phyloP scores from a whole-genome alignment of 352 stramenopile species.

The Phytophthora lateralis region DNA sequence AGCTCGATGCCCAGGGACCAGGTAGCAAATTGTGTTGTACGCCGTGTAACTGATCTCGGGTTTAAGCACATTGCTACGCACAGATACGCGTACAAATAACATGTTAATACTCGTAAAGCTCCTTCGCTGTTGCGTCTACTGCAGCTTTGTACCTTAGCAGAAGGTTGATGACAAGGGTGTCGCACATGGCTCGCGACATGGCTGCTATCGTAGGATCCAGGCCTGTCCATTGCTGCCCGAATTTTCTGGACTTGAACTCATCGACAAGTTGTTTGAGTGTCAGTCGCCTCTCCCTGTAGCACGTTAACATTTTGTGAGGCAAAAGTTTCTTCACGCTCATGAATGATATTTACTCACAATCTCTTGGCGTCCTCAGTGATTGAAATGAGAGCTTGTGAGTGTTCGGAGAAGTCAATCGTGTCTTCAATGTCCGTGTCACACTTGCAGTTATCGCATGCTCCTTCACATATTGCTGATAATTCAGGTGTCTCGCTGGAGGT shows the following conservation, averaged over 20 bases:
- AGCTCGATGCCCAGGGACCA: conserved; percentile 51
- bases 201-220: conserved; percentile 45
- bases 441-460: conserved; percentile 60
- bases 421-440: conserved; percentile 23
- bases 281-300: conserved; percentile 55
- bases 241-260: conserved; percentile 62
- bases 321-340: neutral
- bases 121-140: neutral
- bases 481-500: conserved; percentile 47
- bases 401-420: conserved; percentile 49
- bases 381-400: conserved; percentile 54
- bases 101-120: neutral
- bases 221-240: conserved; percentile 39
- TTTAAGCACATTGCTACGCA: conserved; percentile 53
- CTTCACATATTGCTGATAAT: conserved; percentile 38
- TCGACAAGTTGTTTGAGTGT: conserved; percentile 79
- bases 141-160: conserved; percentile 37
- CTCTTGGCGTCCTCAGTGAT: conserved; percentile 53
- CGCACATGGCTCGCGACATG: conserved; percentile 46
- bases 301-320: conserved; percentile 5
- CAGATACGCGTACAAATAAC: conserved; percentile 11
- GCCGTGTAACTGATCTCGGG: conserved; percentile 80
- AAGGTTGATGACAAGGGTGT: conserved; percentile 60
- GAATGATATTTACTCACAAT: conserved; percentile 40
- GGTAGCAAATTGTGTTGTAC: conserved; percentile 79